Evolutionary conservation across 2,329 filamentous ascomycete genomes (phyloP), one percentile per base, ranked within the genome.

Genomic region (Nothophaeocryptopus gaeumannii): DNA sequence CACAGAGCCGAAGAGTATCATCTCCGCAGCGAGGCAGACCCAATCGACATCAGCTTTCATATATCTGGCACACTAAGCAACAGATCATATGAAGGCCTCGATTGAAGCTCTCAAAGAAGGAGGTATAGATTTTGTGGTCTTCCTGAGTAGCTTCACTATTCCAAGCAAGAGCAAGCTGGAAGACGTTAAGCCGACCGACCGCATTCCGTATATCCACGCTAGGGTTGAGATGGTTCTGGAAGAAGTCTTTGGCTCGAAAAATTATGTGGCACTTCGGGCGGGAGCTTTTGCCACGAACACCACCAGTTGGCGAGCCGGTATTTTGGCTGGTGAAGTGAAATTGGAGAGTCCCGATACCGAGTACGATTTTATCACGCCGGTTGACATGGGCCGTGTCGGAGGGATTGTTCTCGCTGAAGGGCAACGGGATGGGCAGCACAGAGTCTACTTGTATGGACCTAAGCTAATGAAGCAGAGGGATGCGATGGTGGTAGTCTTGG

Each of bases 11-110:
- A 67, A 68, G 0, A 70, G 70, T 5, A 56, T 80, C 14, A 45
- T 44, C 4, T 57, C 58, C 0, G 77, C 76, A 0, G 70, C 78
- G n/a, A 44, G 60, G 26, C 58, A 58, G 29, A 67, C 74, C 0
- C 67, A 70, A 8, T 76, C 77, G 12, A 76, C 69, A 37, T 56
- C 60, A 7, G 78, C 77, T 0, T 80, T 79, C 64, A 65, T 78
- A 39, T 80, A 81, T 60, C 26, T 67, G 2, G 56, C 67, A 7
- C 54, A 62, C 10, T 56, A 62, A 26, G 51, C 62, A 0, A 5
- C 57, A 1, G 73, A 78, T 51, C 47, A 67, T 46, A 73, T 79
- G 72, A 64, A 63, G 12, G 48, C 60, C 7, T 67, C 67, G 12
- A 57, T 77, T 40, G 55, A 65, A 50, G 73, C 77, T 1, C 63